phyloP scores from a whole-genome alignment of 2,329 filamentous ascomycete species.

The Pseudopyrenochaeta lycopersici region DNA sequence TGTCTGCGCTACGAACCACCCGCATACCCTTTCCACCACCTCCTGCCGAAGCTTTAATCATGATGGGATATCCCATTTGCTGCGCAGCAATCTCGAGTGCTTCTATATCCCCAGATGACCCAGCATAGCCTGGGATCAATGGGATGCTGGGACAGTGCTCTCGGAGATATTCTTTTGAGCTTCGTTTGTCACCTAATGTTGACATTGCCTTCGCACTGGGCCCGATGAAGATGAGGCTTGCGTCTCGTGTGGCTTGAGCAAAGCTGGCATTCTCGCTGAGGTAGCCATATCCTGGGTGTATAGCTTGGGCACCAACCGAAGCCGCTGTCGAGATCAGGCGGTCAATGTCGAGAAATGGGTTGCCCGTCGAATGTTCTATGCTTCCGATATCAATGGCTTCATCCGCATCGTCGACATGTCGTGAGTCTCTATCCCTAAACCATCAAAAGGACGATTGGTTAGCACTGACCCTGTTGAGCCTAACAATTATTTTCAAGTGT shows the following conservation, averaged over 20 bases:
- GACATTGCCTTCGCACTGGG: slow-evolving; percentile 63
- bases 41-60: slow-evolving; percentile 69
- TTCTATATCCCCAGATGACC: slow-evolving; percentile 49
- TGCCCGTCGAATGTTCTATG: slow-evolving; percentile 19
- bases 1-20: slow-evolving; percentile 53
- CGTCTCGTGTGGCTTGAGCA: slow-evolving; percentile 54
- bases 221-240: slow-evolving; percentile 57
- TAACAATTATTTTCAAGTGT: too few relatives aligned
- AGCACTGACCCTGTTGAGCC: too few relatives aligned
- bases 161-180: slow-evolving; percentile 9
- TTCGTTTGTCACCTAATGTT: slow-evolving; percentile 59
- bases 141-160: slow-evolving; percentile 59
- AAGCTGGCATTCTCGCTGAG: slow-evolving; percentile 62
- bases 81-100: slow-evolving; percentile 60
- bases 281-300: slow-evolving; percentile 69
- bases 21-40: slow-evolving; percentile 67
- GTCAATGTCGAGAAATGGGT: slow-evolving; percentile 41
- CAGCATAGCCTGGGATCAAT: slow-evolving; percentile 54
- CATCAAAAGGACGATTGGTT: too few relatives aligned
- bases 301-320: slow-evolving; percentile 46
- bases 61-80: slow-evolving; percentile 60
- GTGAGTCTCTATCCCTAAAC: slow-evolving; percentile 37
- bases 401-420: slow-evolving; percentile 43
- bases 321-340: slow-evolving; percentile 36
- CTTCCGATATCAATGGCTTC: slow-evolving; percentile 40